Evolutionary conservation across 768 basidiomycete species (phyloP).

Genomic region (Lentinula boryana): DNA sequence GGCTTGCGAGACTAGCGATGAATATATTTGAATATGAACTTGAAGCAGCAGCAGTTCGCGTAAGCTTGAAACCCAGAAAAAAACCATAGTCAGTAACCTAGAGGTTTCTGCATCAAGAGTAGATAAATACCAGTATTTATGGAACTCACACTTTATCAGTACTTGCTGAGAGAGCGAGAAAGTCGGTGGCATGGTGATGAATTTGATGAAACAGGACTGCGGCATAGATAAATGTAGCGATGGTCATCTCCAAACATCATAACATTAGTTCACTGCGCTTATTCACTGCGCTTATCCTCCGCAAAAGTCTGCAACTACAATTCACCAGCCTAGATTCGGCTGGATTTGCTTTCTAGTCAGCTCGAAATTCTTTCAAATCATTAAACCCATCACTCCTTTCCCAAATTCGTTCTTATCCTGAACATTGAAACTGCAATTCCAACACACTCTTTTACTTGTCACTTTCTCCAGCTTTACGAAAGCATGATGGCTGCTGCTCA

Average conservation of each 20-base stretch:
- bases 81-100: no score
- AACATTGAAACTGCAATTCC: neutral
- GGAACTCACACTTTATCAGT: no score
- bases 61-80: no score
- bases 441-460: neutral
- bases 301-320: neutral
- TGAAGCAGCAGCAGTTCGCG: no score
- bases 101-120: no score
- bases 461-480: neutral
- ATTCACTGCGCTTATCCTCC: neutral
- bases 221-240: neutral
- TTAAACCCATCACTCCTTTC: neutral
- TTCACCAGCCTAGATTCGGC: neutral
- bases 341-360: neutral
- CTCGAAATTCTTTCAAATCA: neutral
- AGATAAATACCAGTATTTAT: no score
- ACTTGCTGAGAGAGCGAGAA: no score
- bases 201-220: neutral
- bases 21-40: no score
- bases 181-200: no score
- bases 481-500: slow-evolving; percentile 15
- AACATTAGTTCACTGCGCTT: neutral
- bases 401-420: neutral
- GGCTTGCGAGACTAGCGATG: no score
- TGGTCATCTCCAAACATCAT: neutral